These are phyloP conservation scores for Ophiognomonia clavigignenti-juglandacearum DNA, from an alignment of 2,329 filamentous ascomycete genomes.

Conservation along the genomic window DNA sequence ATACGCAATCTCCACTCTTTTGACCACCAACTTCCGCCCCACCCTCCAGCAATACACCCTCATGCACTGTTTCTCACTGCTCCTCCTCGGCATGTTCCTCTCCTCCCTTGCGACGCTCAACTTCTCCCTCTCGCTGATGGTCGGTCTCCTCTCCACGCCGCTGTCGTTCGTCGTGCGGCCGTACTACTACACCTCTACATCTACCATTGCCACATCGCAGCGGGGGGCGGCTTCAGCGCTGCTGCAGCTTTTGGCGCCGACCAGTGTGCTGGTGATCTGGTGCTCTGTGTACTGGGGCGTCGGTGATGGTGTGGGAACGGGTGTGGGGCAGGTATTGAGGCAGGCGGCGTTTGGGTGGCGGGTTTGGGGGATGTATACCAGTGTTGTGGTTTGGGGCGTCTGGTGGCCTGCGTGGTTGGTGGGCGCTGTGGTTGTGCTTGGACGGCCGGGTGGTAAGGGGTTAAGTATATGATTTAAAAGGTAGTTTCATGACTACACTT, in stretches of 20 bases:
- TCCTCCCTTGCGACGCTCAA: constrained; percentile 92
- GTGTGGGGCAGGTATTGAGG: constrained; percentile 56
- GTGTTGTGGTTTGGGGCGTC: constrained; percentile 85
- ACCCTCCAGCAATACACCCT: constrained; percentile 69
- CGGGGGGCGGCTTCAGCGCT: constrained; percentile 42
- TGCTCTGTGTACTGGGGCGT: constrained; percentile 37
- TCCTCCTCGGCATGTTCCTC: constrained; percentile 86
- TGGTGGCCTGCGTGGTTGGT: constrained; percentile 93
- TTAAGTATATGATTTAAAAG: neutral
- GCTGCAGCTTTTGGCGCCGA: constrained; percentile 58
- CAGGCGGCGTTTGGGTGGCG: constrained; percentile 84
- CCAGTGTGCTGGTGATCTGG: constrained; percentile 46
- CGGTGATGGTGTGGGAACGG: constrained; percentile 20
- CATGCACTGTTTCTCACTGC: constrained; percentile 86
- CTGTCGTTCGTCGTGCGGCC: constrained; percentile 74
- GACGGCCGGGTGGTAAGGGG: constrained; percentile 23
- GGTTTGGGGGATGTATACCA: constrained; percentile 84
- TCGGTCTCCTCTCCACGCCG: constrained; percentile 74
- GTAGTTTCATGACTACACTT: neutral
- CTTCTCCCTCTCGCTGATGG: constrained; percentile 82
- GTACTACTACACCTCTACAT: too few relatives aligned
- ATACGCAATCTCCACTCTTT: constrained; percentile 47
- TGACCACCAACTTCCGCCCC: constrained; percentile 47
- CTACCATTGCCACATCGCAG: too few relatives aligned
- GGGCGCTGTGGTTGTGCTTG: constrained; percentile 51